Conservation (phyloP, 1,284 basidiomycete species). For the Papiliotrema nemorosa region DNA sequence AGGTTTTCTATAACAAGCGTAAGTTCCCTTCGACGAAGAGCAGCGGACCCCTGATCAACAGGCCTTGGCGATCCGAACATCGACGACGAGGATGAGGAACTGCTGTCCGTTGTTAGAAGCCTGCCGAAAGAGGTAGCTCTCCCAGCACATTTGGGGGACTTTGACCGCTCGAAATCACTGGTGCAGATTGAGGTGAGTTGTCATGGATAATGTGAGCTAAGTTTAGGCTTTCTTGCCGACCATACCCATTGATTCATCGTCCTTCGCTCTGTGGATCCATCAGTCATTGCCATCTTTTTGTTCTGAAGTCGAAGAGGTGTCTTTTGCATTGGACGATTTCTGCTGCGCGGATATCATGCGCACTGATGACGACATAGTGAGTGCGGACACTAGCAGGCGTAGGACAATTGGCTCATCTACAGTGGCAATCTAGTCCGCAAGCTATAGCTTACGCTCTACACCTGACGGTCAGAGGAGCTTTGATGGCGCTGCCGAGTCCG, state of each 20-base stretch:
- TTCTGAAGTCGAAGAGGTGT: conserved; percentile 69
- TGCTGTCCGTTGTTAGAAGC: conserved; percentile 15
- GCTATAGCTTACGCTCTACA: conserved; percentile 82
- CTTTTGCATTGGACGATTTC: conserved; percentile 67
- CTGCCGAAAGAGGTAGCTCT: conserved; percentile 57
- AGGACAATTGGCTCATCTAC: conserved; percentile 11
- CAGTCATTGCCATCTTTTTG: conserved; percentile 89
- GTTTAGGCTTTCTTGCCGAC: conserved; percentile 58
- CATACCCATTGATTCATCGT: conserved; percentile 82
- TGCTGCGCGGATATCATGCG: conserved; percentile 75
- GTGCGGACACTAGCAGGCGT: conserved; percentile 35
- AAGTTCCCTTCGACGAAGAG: conserved; percentile 26
- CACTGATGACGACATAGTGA: conserved; percentile 63
- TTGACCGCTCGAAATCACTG: conserved; percentile 66
- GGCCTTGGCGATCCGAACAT: conserved; percentile 38
- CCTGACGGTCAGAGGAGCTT: conserved; percentile 67
- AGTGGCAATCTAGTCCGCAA: conserved; percentile 63
- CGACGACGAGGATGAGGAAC: conserved; percentile 37
- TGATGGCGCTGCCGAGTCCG: conserved; percentile 81
- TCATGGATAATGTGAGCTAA: background rate
- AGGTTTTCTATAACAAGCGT: conserved; percentile 95
- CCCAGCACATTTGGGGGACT: conserved; percentile 55
- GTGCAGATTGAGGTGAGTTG: conserved; percentile 72
- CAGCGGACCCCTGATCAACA: conserved; percentile 9
- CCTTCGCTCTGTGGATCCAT: conserved; percentile 86